Conservation (phyloP, 371 early-diverging fungal species). For the Lichtheimia ornata region DNA sequence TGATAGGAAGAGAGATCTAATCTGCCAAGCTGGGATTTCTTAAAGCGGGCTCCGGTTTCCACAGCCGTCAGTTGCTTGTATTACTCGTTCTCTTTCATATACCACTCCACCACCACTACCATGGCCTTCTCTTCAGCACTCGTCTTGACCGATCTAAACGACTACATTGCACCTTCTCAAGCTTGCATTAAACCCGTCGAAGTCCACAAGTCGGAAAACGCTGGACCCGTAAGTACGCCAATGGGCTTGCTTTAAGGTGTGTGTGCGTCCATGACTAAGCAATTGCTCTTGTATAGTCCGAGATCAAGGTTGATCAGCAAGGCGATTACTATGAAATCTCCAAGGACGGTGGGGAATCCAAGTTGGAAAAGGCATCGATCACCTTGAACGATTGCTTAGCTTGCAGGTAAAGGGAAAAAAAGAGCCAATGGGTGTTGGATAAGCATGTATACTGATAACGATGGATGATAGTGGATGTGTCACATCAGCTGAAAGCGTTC, state of each 20-base stretch:
- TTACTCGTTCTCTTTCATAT: no score
- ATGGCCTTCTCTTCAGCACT: conserved; percentile 82
- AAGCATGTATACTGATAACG: neutral
- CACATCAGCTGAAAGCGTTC: conserved; percentile 94
- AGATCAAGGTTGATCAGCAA: conserved; percentile 67
- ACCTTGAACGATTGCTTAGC: conserved; percentile 95
- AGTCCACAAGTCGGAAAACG: conserved; percentile 60
- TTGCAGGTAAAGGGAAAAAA: conserved; percentile 81
- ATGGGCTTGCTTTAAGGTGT: neutral
- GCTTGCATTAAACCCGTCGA: conserved; percentile 95
- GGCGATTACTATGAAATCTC: conserved; percentile 84
- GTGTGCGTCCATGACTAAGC: conserved; percentile 17
- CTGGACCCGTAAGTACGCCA: conserved; percentile 41
- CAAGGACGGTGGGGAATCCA: conserved; percentile 78
- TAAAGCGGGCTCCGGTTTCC: no score
- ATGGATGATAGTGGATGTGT: conserved; percentile 82
- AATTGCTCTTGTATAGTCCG: conserved; percentile 40
- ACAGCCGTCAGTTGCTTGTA: no score
- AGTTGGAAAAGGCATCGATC: conserved; percentile 85
- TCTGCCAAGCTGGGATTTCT: no score
- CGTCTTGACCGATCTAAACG: conserved; percentile 89
- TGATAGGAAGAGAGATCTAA: no score
- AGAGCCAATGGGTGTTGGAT: neutral
- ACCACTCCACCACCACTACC: no score
- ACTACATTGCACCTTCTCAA: conserved; percentile 93